These are phyloP conservation scores for Psidium friedrichsthalianum DNA, from an alignment of 345 rosid species.

Conservation along the genomic window DNA sequence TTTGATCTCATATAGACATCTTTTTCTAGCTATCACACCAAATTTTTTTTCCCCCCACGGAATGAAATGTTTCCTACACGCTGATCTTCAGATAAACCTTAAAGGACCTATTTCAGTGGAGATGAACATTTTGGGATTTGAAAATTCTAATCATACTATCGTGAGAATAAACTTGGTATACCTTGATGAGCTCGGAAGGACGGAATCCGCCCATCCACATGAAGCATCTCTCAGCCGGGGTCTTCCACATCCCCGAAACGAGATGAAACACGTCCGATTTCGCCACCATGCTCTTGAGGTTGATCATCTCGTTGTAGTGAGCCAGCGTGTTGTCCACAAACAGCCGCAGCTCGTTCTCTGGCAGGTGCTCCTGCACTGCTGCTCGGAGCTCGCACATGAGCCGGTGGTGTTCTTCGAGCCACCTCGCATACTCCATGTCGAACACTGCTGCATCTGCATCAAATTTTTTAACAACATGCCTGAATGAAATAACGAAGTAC, in stretches of 20 bases:
- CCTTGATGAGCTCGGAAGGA: slow-evolving; percentile 97
- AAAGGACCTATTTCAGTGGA: not conserved
- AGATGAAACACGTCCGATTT: slow-evolving; percentile 88
- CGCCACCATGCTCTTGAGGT: slow-evolving; percentile 67
- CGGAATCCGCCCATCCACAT: slow-evolving; percentile 98
- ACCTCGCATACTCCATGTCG: slow-evolving; percentile 81
- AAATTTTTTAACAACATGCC: not conserved
- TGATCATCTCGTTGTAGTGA: slow-evolving; percentile 71
- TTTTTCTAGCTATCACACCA: not conserved
- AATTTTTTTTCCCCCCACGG: not conserved
- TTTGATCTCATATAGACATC: not conserved
- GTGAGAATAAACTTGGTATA: slow-evolving; percentile 2
- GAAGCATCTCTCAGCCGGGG: slow-evolving; percentile 98
- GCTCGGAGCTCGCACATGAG: slow-evolving; percentile 76
- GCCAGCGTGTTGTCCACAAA: slow-evolving; percentile 70
- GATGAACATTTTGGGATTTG: not conserved
- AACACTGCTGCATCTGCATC: slow-evolving; percentile 61
- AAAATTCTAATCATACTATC: not conserved
- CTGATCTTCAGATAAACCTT: not conserved
- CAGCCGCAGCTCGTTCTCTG: slow-evolving; percentile 80
- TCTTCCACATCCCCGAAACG: slow-evolving; percentile 90
- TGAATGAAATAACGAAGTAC: not conserved
- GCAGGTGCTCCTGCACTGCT: slow-evolving; percentile 78
- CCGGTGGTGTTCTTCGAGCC: slow-evolving; percentile 88
- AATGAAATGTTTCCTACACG: not conserved